Percentiles rank a stretch among this genome's conserved stretches.
phyloP scores from a whole-genome alignment of 345 rosid species.

The Ricinus communis region DNA sequence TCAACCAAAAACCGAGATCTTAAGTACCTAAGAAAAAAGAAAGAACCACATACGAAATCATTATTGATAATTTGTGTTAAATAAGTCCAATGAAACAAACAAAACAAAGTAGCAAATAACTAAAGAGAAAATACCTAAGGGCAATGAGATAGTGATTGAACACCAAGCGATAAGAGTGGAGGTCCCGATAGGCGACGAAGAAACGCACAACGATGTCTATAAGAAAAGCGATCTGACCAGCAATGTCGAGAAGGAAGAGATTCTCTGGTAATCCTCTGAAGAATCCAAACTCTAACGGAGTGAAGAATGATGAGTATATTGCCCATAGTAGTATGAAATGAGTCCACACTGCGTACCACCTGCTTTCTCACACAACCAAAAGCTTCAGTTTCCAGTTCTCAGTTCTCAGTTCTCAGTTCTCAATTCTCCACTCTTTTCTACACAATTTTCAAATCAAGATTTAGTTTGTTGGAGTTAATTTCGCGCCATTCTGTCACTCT shows the following conservation, averaged over 20 bases:
- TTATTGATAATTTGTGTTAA: not conserved
- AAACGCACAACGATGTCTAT: conserved; percentile 63
- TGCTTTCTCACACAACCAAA: conserved; percentile 33
- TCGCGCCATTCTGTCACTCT: too few species aligned
- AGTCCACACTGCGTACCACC: conserved; percentile 68
- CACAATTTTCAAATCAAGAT: too few species aligned
- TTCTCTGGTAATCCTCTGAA: conserved; percentile 75
- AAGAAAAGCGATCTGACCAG: conserved; percentile 71
- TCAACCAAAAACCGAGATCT: conserved; percentile 67
- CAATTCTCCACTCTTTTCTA: too few species aligned
- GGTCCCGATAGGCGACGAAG: conserved; percentile 65
- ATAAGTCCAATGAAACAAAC: not conserved
- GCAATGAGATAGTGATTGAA: conserved; percentile 57
- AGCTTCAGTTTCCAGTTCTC: too few species aligned
- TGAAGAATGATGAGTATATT: conserved; percentile 85
- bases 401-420: too few species aligned
- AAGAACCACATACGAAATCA: not conserved
- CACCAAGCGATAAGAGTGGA: conserved; percentile 53
- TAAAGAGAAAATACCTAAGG: conserved; percentile 37
- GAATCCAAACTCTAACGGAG: conserved; percentile 84
- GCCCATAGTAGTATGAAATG: conserved; percentile 83
- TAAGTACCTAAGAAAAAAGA: conserved; percentile 47
- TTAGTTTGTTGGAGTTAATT: too few species aligned
- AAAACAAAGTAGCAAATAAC: too few species aligned
- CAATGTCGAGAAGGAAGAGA: conserved; percentile 66